phyloP scores from a whole-genome alignment of 169 alveolate species.

The Amoebophrya sp. region DNA sequence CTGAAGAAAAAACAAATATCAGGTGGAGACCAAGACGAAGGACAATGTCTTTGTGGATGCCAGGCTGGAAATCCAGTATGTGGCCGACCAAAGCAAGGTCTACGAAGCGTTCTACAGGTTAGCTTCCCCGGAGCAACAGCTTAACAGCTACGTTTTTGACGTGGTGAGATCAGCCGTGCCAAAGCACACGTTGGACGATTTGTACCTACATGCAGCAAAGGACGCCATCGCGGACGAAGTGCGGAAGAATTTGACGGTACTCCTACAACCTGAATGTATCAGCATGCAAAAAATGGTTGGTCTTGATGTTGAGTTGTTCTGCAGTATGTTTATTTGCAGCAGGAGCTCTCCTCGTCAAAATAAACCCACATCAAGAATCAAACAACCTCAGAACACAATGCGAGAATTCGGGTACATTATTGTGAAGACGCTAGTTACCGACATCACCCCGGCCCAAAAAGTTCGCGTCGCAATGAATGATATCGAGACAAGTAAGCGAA shows the following conservation, averaged over 20 bases:
- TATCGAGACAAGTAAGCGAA: constrained; percentile 21
- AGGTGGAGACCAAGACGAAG: constrained; percentile 30
- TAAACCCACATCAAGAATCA: too few species aligned
- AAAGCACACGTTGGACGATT: background rate
- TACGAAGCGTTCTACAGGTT: constrained; percentile 35
- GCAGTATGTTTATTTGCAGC: too few species aligned
- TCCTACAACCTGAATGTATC: too few species aligned
- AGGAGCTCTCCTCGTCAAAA: too few species aligned
- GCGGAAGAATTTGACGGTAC: background rate
- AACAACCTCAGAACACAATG: constrained; percentile 25
- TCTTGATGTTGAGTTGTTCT: too few species aligned
- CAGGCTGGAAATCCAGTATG: constrained; percentile 22
- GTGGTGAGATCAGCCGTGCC: constrained; percentile 34
- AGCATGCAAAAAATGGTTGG: too few species aligned
- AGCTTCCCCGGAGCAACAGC: constrained; percentile 18
- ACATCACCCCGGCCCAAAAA: constrained; percentile 29
- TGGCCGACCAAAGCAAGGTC: background rate
- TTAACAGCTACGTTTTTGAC: constrained; percentile 34
- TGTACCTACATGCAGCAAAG: constrained; percentile 6
- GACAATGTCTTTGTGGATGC: constrained; percentile 35
- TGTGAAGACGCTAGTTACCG: constrained; percentile 31
- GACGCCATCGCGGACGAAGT: constrained; percentile 2
- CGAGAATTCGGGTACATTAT: constrained; percentile 31
- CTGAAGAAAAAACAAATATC: too few species aligned
- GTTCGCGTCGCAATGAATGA: constrained; percentile 39